phyloP scores from a whole-genome alignment of 768 basidiomycete species.

The Panaeolus papilionaceus region DNA sequence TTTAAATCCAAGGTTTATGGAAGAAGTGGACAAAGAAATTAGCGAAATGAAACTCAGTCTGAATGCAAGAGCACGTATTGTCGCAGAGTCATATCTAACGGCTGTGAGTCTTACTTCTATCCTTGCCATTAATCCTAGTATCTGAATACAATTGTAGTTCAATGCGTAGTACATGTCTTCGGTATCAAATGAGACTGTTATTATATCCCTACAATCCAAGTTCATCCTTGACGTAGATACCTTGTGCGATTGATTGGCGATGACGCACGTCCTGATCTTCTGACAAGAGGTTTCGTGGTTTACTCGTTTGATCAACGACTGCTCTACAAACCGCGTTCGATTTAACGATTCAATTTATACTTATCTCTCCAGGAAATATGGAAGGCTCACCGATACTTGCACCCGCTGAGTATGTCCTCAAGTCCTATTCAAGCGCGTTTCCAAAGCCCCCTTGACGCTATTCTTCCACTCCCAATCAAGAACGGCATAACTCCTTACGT shows the following conservation, averaged over 20 bases:
- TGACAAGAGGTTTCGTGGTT: neutral
- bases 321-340: slow-evolving; percentile 6
- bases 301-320: neutral
- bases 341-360: neutral
- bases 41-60: slow-evolving; percentile 98
- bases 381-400: neutral
- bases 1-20: slow-evolving; percentile 79
- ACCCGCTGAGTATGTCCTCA: neutral
- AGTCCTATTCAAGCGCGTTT: slow-evolving; percentile 30
- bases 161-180: slow-evolving; percentile 37
- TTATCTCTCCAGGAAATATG: neutral
- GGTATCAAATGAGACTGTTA: neutral
- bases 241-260: slow-evolving; percentile 16
- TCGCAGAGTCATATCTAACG: slow-evolving; percentile 94
- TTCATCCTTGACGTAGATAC: neutral
- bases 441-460: slow-evolving; percentile 38
- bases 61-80: slow-evolving; percentile 95
- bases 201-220: slow-evolving; percentile 21
- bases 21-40: slow-evolving; percentile 99
- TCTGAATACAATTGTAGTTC: slow-evolving; percentile 36
- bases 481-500: slow-evolving; percentile 49
- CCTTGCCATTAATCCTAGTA: neutral
- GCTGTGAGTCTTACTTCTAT: slow-evolving; percentile 64
- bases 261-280: neutral
- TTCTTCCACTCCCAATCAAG: slow-evolving; percentile 49